phyloP scores from a whole-genome alignment of 352 stramenopile species.

The Phytophthora litchii region DNA sequence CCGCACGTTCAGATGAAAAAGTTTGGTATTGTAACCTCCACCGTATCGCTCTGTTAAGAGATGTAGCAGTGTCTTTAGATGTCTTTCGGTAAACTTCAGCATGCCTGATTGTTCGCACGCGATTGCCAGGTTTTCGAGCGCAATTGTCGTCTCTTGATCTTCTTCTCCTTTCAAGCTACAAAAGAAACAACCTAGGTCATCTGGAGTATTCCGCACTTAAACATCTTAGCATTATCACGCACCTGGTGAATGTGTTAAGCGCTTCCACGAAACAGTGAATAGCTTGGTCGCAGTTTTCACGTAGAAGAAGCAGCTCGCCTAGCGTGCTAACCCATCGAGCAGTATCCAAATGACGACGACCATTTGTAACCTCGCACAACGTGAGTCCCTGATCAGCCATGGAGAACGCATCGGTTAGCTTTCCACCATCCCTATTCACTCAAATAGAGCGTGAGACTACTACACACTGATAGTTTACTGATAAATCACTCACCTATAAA shows the following conservation, averaged over 20 bases:
- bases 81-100: conserved; percentile 22
- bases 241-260: conserved; percentile 36
- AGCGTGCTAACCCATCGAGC: conserved; percentile 51
- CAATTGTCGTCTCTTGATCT: conserved; percentile 33
- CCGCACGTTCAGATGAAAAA: conserved; percentile 44
- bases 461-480: neutral
- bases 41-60: conserved; percentile 42
- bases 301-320: conserved; percentile 44
- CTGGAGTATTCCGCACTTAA: neutral
- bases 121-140: conserved; percentile 62
- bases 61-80: conserved; percentile 27
- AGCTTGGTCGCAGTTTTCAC: conserved; percentile 35
- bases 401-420: conserved; percentile 35
- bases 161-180: conserved; percentile 42
- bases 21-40: conserved; percentile 55
- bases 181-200: neutral
- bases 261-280: conserved; percentile 46
- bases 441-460: neutral
- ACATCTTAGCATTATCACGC: neutral
- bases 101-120: conserved; percentile 23
- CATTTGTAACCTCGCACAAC: conserved; percentile 46
- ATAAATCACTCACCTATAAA: conserved; percentile 42
- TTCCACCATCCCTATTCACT: conserved; percentile 22
- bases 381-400: conserved; percentile 48
- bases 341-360: conserved; percentile 41